Base-by-base conservation (phyloP, 1,284 basidiomycete species). In the Peniophora sp. region DNA sequence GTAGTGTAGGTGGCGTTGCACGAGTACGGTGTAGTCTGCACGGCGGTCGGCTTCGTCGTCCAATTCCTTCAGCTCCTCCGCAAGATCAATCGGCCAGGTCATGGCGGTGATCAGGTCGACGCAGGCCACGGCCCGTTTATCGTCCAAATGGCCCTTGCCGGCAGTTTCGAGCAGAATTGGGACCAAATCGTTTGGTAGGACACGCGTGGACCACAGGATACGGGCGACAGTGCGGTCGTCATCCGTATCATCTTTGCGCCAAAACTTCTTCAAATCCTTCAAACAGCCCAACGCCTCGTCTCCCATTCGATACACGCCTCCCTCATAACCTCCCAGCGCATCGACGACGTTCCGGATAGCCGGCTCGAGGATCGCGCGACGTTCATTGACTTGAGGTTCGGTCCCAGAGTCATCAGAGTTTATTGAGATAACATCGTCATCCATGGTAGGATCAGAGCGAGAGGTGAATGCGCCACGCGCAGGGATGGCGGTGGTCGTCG, bases 81-180 rank as follows among this genome's bases (percentile, higher is more conserved):
- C 88, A 53, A 97, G 73, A 67, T 97, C 91, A 53, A 97, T 95
- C 1, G 95, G 95, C 94, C 94, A 97, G 3, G 93, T 97, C 85
- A 97, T 88, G 0, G 93, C 92, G 0, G 91, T 90, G 61, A 96
- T 85, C 23, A 97, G 73, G 64, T 97, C 95, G 6, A 83, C 87
- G 57, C 88, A 90, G 2, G 88, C 83, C 20, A 97, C 78, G 0
- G 92, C 88, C 47, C 92, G 80, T 63, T 90, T 92, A 71, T 85
- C 91, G 62, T 85, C 89, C 46, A 85, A 81, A 20, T 78, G 71
- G 11, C 90, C 89, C 55, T 81, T 79, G 12, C 85, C 85, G 0
- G 87, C 86, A 0, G 88, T 89, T 55, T 83, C 81, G 49, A 89
- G 75, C 18, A 97, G 72, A 51, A 97, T 88, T 14, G 89, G 87